Evolutionary conservation across 148 eudicot species (phyloP).

Genomic region (Pouteria glomerata): DNA sequence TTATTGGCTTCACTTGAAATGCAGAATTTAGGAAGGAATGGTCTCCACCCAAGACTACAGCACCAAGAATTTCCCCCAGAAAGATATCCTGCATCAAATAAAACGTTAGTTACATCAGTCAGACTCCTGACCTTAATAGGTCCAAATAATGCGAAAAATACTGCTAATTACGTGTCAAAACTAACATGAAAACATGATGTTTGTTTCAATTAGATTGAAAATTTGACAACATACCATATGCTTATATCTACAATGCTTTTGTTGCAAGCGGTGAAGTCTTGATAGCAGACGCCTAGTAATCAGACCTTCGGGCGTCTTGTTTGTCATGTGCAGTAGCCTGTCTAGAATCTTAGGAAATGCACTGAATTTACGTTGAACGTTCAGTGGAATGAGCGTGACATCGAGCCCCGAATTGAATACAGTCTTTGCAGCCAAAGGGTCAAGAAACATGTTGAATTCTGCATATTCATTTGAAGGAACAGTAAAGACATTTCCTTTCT

Average conservation of each 20-base stretch:
- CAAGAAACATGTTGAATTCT: conserved; percentile 79
- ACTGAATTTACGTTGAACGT: conserved; percentile 40
- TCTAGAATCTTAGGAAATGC: conserved; percentile 27
- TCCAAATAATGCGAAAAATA: no score
- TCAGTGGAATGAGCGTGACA: conserved; percentile 63
- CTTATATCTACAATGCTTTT: conserved; percentile 44
- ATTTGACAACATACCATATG: conserved; percentile 55
- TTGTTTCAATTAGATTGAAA: neutral
- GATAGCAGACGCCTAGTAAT: conserved; percentile 46
- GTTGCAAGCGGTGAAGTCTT: conserved; percentile 39
- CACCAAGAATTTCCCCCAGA: conserved; percentile 82
- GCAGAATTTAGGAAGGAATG: conserved; percentile 23
- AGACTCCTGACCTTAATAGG: no score
- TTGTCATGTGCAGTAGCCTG: conserved; percentile 22
- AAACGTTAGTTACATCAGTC: no score
- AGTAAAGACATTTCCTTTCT: conserved; percentile 51
- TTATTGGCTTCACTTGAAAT: conserved; percentile 32
- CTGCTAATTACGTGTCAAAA: no score
- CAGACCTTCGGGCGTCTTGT: conserved; percentile 53
- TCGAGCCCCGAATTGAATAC: conserved; percentile 50
- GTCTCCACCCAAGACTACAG: conserved; percentile 47
- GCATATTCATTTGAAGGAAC: conserved; percentile 56
- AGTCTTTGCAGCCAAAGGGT: conserved; percentile 73
- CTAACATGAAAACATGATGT: no score
- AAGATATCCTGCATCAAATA: conserved; percentile 51